A percentile compares a stretch with the other conserved stretches of the same genome.
These are phyloP conservation scores for Crithidia fasciculata DNA, from an alignment of 208 protist genomes.

Conservation along the genomic window DNA sequence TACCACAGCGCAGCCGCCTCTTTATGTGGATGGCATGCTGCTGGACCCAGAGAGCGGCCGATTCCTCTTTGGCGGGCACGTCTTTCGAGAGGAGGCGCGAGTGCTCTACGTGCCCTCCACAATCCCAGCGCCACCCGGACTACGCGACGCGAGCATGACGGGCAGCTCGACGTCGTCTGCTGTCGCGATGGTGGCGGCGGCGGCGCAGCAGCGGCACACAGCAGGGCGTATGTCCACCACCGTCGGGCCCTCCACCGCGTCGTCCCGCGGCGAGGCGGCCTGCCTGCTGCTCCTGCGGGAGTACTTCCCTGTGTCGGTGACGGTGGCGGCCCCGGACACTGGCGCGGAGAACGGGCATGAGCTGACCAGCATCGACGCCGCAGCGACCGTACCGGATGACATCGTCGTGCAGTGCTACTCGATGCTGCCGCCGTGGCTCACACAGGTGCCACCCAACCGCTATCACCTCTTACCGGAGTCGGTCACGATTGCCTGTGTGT, in stretches of 20 bases:
- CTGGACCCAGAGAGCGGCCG: constrained; percentile 49
- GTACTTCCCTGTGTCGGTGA: constrained; percentile 55
- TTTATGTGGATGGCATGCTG: constrained; percentile 70
- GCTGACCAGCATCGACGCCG: constrained; percentile 1
- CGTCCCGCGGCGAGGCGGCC: background rate
- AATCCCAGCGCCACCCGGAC: background rate
- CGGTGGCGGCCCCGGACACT: background rate
- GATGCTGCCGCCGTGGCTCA: constrained; percentile 43
- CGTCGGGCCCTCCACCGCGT: background rate
- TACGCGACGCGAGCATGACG: background rate
- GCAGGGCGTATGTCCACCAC: background rate
- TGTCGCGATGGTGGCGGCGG: background rate
- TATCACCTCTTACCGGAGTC: constrained; percentile 41
- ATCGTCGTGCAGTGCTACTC: constrained; percentile 73
- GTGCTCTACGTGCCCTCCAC: constrained; percentile 40
- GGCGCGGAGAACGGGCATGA: background rate
- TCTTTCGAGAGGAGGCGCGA: constrained; percentile 77
- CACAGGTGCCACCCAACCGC: constrained; percentile 39
- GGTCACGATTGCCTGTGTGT: constrained; percentile 5
- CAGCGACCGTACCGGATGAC: background rate
- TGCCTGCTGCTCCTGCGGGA: constrained; percentile 62
- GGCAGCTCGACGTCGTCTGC: background rate
- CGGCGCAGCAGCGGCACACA: background rate
- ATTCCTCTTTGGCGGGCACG: constrained; percentile 69
- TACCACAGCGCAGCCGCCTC: constrained; percentile 63